These are phyloP conservation scores for Pythium plurisporium DNA, from an alignment of 352 stramenopile genomes.

Conservation along the genomic window DNA sequence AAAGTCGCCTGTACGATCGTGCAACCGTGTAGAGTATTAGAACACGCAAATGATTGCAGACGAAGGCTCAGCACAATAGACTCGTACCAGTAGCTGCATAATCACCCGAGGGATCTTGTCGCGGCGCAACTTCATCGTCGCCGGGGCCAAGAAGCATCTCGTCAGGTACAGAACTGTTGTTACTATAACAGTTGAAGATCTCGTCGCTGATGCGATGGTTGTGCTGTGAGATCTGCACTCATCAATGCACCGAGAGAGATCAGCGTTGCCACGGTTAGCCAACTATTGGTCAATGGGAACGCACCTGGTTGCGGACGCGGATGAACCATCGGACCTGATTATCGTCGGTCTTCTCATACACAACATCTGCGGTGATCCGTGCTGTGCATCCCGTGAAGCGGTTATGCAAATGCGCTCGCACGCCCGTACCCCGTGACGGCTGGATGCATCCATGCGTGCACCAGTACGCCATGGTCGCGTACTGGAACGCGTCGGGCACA, in stretches of 20 bases:
- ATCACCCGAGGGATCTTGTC: constrained; percentile 2
- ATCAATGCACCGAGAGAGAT: not conserved
- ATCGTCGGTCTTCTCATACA: constrained; percentile 54
- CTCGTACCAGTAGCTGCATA: not conserved
- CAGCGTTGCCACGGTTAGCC: not conserved
- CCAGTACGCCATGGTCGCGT: constrained; percentile 83
- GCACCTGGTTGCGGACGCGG: constrained; percentile 69
- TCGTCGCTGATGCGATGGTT: constrained; percentile 76
- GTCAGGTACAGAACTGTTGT: constrained; percentile 75
- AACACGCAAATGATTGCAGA: not conserved
- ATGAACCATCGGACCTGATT: constrained; percentile 57
- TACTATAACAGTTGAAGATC: constrained; percentile 75
- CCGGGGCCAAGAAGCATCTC: constrained; percentile 46
- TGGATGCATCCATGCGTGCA: constrained; percentile 82
- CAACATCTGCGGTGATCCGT: constrained; percentile 67
- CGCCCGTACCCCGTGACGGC: constrained; percentile 57
- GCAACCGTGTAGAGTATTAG: not conserved
- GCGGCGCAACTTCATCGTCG: constrained; percentile 11
- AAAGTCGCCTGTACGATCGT: constrained; percentile 11
- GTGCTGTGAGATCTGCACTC: constrained; percentile 54
- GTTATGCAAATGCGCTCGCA: constrained; percentile 74
- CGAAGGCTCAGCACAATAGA: not conserved
- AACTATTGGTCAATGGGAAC: not conserved
- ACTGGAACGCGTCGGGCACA: constrained; percentile 69
- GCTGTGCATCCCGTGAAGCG: constrained; percentile 74